Evolutionary conservation across 2,329 filamentous ascomycete genomes (phyloP).

Genomic region (Talaromyces sp.): DNA sequence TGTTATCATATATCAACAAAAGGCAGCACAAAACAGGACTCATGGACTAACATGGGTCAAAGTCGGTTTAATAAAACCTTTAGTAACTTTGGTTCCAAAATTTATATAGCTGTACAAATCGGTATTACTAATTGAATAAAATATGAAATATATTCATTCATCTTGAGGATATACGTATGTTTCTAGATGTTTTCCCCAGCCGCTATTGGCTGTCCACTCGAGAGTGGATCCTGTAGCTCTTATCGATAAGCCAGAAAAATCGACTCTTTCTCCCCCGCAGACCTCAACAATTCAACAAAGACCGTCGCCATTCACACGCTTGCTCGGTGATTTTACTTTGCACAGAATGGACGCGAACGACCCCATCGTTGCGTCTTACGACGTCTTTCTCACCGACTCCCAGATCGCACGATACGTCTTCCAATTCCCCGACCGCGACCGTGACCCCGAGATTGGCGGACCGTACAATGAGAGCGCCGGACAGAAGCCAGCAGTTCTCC

Average conservation of each 20-base stretch:
- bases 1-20: too few species aligned
- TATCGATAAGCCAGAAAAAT: background rate
- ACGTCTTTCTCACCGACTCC: slow-evolving; percentile 77
- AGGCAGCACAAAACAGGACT: too few species aligned
- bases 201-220: too few species aligned
- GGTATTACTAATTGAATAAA: too few species aligned
- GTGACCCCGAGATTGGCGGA: slow-evolving; percentile 44
- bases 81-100: too few species aligned
- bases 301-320: background rate
- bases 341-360: slow-evolving; percentile 43
- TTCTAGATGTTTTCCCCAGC: too few species aligned
- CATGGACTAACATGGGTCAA: too few species aligned
- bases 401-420: slow-evolving; percentile 72
- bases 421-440: slow-evolving; percentile 70
- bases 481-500: slow-evolving; percentile 65
- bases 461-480: slow-evolving; percentile 55
- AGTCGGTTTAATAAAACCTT: too few species aligned
- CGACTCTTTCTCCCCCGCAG: background rate
- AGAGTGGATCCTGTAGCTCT: background rate
- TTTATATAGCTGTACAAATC: too few species aligned
- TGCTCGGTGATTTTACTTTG: background rate
- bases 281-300: background rate
- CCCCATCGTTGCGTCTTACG: slow-evolving; percentile 70
- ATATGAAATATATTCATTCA: too few species aligned
- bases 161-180: too few species aligned